These are phyloP conservation scores for Backusella tuberculispora DNA, from an alignment of 192 early-diverging fungal species.

Conservation along the genomic window DNA sequence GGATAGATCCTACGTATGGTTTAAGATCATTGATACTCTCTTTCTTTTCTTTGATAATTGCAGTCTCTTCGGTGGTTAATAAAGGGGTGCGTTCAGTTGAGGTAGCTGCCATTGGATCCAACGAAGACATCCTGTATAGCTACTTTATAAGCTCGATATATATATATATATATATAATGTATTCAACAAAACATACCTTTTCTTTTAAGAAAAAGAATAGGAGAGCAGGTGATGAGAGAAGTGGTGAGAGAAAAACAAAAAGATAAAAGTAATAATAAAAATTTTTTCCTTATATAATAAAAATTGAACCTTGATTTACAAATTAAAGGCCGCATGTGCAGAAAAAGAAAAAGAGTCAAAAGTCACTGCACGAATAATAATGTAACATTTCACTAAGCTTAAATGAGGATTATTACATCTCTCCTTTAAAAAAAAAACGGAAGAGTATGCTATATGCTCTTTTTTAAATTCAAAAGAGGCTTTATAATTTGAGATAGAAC, in stretches of 20 bases:
- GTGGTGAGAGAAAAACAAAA: not conserved
- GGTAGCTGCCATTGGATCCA: not conserved
- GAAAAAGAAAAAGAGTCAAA: not conserved
- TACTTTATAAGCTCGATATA: not conserved
- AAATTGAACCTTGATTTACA: conserved; percentile 1
- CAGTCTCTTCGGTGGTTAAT: not conserved
- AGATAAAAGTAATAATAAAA: not conserved
- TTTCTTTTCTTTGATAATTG: not conserved
- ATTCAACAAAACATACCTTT: not conserved
- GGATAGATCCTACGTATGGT: not conserved
- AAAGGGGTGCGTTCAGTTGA: not conserved
- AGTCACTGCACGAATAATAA: not conserved
- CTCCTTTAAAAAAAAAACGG: not conserved
- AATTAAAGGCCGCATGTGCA: conserved; percentile 16
- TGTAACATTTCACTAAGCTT: conserved; percentile 7
- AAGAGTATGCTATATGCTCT: not conserved
- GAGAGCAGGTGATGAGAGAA: not conserved
- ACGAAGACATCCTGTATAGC: not conserved
- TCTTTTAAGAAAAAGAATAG: not conserved
- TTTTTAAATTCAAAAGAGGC: not conserved
- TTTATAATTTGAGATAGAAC: not conserved
- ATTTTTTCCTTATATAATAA: not conserved
- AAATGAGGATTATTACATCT: not conserved
- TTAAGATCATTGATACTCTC: conserved; percentile 6
- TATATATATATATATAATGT: not conserved